These are phyloP conservation scores for Tephrocybe sp. DNA, from an alignment of 768 basidiomycete species.

Conservation along the genomic window DNA sequence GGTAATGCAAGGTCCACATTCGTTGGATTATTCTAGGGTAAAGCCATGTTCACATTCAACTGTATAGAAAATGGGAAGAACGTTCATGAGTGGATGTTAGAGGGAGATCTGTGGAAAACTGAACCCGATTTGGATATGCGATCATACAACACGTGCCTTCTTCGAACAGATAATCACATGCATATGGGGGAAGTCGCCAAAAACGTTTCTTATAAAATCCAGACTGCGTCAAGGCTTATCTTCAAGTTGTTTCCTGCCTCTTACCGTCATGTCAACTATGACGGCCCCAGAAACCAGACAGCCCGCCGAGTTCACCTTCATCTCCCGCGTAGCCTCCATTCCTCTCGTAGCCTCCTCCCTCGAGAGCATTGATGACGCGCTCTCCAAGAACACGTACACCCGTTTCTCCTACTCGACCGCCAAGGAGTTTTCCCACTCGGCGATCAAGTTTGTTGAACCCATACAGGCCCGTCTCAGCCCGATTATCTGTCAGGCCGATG, in stretches of 20 bases:
- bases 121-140: not conserved
- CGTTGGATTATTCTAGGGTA: no score
- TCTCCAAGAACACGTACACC: constrained; percentile 61
- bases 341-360: constrained; percentile 70
- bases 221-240: constrained; percentile 8
- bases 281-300: constrained; percentile 24
- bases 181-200: not conserved
- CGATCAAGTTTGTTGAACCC: constrained; percentile 65
- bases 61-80: no score
- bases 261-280: constrained; percentile 24
- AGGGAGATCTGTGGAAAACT: no score
- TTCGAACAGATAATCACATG: constrained; percentile 12
- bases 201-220: constrained; percentile 3
- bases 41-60: no score
- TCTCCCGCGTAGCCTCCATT: constrained; percentile 69
- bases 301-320: constrained; percentile 58
- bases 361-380: constrained; percentile 55
- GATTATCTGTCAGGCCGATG: constrained; percentile 61
- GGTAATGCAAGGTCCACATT: no score
- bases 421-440: constrained; percentile 56
- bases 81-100: no score
- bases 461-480: constrained; percentile 67
- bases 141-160: constrained; percentile 4
- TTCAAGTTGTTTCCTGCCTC: constrained; percentile 15
- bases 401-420: constrained; percentile 66